Conservation (phyloP, 306 rosid genomes). For the Casuarina equisetifolia region DNA sequence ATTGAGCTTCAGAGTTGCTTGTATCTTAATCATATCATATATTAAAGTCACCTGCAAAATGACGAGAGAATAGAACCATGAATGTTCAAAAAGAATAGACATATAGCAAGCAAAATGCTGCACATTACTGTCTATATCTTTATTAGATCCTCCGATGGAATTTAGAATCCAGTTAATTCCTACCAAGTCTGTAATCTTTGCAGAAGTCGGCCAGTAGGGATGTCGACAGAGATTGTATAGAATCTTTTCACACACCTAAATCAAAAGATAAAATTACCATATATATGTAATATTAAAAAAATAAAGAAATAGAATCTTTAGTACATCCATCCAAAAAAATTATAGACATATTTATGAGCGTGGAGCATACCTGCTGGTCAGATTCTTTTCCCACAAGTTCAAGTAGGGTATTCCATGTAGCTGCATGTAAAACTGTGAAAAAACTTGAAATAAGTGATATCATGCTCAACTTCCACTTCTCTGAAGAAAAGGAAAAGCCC, state of each 20-base stretch:
- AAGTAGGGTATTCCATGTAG: slow-evolving; percentile 71
- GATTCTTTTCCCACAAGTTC: slow-evolving; percentile 60
- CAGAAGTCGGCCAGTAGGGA: slow-evolving; percentile 65
- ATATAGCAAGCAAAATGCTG: slow-evolving; percentile 1
- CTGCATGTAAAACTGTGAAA: slow-evolving; percentile 56
- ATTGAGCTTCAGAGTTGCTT: slow-evolving; percentile 57
- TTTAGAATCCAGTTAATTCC: slow-evolving; percentile 21
- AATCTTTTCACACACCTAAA: slow-evolving; percentile 70
- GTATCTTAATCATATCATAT: slow-evolving; percentile 49
- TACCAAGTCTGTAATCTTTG: slow-evolving; percentile 70
- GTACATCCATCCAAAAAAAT: slow-evolving; percentile 16
- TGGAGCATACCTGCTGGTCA: slow-evolving; percentile 59
- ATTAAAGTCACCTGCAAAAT: slow-evolving; percentile 60
- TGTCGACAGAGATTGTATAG: slow-evolving; percentile 64
- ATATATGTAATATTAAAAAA: neutral
- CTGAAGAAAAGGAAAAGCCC: slow-evolving; percentile 43
- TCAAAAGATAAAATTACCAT: slow-evolving; percentile 21
- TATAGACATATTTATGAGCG: slow-evolving; percentile 15
- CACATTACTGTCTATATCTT: neutral
- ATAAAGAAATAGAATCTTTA: slow-evolving; percentile 5
- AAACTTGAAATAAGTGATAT: slow-evolving; percentile 61
- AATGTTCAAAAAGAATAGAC: neutral
- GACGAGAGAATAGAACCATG: slow-evolving; percentile 18
- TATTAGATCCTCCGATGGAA: neutral
- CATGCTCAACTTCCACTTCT: slow-evolving; percentile 72